These are phyloP conservation scores for Saccharomyces kudriavzevii DNA, from an alignment of 805 yeast genomes.

Conservation along the genomic window DNA sequence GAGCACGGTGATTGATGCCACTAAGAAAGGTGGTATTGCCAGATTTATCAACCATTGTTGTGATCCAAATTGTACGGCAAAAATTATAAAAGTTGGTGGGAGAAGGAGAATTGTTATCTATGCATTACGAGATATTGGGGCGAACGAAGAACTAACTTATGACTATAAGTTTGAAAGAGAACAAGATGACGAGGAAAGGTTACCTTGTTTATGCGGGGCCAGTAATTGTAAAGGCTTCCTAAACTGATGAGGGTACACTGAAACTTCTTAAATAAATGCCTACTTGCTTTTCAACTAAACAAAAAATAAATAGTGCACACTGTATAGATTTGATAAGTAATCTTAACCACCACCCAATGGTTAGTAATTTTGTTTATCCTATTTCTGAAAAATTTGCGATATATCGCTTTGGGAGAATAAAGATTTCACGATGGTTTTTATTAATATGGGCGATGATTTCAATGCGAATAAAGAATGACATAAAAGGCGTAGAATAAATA, in stretches of 20 bases:
- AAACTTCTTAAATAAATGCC: neutral
- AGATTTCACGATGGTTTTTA: neutral
- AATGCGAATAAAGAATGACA: neutral
- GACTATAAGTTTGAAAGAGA: conserved; percentile 94
- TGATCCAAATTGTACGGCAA: conserved; percentile 95
- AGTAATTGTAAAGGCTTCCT: conserved; percentile 88
- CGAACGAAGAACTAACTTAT: conserved; percentile 88
- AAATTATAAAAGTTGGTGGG: conserved; percentile 91
- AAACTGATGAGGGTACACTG: conserved; percentile 38
- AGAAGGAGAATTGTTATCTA: conserved; percentile 89
- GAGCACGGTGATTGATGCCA: conserved; percentile 92
- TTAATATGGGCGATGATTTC: neutral
- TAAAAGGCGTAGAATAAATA: neutral
- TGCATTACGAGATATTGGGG: conserved; percentile 78
- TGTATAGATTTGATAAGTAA: neutral
- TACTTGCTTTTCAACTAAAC: neutral
- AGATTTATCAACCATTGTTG: conserved; percentile 96
- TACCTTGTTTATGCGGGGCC: conserved; percentile 92
- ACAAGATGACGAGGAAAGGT: conserved; percentile 76
- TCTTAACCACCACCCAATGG: neutral
- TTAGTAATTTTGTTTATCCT: neutral
- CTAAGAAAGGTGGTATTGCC: conserved; percentile 95
- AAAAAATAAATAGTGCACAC: neutral
- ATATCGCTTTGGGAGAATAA: neutral
- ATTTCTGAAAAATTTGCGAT: neutral